Percentiles rank a stretch among this genome's conserved stretches.
Evolutionary conservation across 192 early-diverging fungal genomes (phyloP).

Genomic region (Kickxella alabastrina): DNA sequence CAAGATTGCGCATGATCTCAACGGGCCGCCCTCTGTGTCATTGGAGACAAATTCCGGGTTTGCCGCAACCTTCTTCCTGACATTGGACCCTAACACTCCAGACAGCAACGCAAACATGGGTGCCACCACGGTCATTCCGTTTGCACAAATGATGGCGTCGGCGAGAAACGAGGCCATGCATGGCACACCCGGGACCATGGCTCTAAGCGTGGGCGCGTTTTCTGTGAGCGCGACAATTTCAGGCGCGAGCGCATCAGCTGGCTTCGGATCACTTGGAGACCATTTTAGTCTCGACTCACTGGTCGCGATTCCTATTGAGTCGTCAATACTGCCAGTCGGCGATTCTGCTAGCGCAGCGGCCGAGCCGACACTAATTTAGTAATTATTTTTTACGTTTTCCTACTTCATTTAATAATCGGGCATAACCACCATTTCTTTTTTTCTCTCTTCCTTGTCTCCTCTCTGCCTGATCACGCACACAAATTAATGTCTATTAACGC

Average conservation of each 20-base stretch:
- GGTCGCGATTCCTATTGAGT: neutral
- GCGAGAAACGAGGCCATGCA: constrained; percentile 4
- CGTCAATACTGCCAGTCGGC: neutral
- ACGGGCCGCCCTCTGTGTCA: neutral
- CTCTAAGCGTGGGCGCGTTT: neutral
- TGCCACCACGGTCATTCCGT: constrained; percentile 28
- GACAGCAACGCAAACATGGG: neutral
- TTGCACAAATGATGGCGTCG: constrained; percentile 32
- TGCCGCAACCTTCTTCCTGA: constrained; percentile 39
- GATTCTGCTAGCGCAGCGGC: neutral
- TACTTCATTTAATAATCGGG: too few species aligned
- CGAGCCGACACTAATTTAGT: too few species aligned
- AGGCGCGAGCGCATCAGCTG: too few species aligned
- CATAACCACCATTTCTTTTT: too few species aligned
- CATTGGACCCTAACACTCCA: constrained; percentile 23
- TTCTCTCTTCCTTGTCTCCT: too few species aligned
- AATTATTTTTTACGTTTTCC: neutral
- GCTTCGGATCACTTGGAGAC: too few species aligned
- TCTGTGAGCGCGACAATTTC: too few species aligned
- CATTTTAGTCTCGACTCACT: too few species aligned
- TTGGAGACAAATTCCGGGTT: constrained; percentile 12
- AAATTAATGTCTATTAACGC: too few species aligned
- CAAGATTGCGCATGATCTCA: neutral
- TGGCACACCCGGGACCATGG: neutral
- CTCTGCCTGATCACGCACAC: too few species aligned